Evolutionary conservation across 768 basidiomycete species (phyloP).

Genomic region (Suillus placidus): DNA sequence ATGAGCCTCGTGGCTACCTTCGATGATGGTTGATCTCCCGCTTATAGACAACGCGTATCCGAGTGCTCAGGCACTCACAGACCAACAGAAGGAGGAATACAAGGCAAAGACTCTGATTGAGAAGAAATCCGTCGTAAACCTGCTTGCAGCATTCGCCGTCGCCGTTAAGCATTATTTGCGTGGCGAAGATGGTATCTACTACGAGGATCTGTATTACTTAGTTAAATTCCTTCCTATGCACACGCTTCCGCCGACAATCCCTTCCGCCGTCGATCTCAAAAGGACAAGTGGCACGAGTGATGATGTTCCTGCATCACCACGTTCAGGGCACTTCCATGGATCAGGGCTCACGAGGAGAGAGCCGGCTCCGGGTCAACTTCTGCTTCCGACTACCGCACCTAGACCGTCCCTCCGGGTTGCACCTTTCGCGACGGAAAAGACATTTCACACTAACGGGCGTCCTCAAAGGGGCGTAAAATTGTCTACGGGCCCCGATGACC

Average conservation of each 20-base stretch:
- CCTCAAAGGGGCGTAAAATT: slow-evolving; percentile 11
- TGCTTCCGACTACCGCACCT: slow-evolving; percentile 30
- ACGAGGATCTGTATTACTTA: slow-evolving; percentile 61
- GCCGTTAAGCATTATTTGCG: slow-evolving; percentile 73
- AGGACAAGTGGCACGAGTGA: not conserved
- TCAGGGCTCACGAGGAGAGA: slow-evolving; percentile 8
- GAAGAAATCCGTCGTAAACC: slow-evolving; percentile 69
- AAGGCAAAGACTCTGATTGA: slow-evolving; percentile 58
- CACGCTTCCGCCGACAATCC: slow-evolving; percentile 54
- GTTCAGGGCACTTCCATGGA: slow-evolving; percentile 11
- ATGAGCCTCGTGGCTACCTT: not conserved
- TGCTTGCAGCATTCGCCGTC: slow-evolving; percentile 66
- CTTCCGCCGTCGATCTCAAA: slow-evolving; percentile 37
- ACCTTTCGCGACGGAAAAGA: slow-evolving; percentile 14
- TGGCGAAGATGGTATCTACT: slow-evolving; percentile 46
- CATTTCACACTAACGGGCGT: slow-evolving; percentile 11
- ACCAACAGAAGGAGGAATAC: slow-evolving; percentile 33
- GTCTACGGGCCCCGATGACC: slow-evolving; percentile 41
- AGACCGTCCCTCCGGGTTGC: slow-evolving; percentile 19
- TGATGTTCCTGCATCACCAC: slow-evolving; percentile 13
- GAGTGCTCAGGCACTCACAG: slow-evolving; percentile 17
- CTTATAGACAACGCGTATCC: slow-evolving; percentile 29
- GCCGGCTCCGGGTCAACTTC: slow-evolving; percentile 28
- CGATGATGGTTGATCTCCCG: slow-evolving; percentile 1
- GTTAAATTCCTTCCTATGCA: slow-evolving; percentile 76